Evolutionary conservation across 441 rosid genomes (phyloP).

Genomic region (Pelargonium myrrhifolium): DNA sequence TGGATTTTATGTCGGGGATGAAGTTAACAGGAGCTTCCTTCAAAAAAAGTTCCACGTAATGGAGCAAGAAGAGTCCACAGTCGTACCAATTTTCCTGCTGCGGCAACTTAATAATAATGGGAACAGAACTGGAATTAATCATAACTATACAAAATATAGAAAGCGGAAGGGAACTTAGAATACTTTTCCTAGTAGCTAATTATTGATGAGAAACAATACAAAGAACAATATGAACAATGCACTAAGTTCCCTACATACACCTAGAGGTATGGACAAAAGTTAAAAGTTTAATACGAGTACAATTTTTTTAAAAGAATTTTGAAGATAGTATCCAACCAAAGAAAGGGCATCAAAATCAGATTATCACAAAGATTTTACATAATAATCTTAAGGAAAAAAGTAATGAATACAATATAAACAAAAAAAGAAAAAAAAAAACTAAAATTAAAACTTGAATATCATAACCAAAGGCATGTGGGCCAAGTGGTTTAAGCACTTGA

Average conservation of each 20-base stretch:
- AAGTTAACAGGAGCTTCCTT: slow-evolving; percentile 51
- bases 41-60: slow-evolving; percentile 62
- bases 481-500: too few species aligned
- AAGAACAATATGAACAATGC: background rate
- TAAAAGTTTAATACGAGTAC: background rate
- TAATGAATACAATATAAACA: background rate
- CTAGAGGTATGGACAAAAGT: background rate
- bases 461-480: too few species aligned
- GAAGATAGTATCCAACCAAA: background rate
- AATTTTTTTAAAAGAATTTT: background rate
- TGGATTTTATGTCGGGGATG: slow-evolving; percentile 40
- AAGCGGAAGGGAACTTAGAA: slow-evolving; percentile 1
- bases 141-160: background rate
- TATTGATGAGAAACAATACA: background rate
- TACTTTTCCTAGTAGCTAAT: slow-evolving; percentile 4
- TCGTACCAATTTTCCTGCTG: slow-evolving; percentile 80
- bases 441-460: too few species aligned
- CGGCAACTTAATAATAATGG: slow-evolving; percentile 51
- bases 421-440: too few species aligned
- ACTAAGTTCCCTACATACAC: background rate
- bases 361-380: background rate
- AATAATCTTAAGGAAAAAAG: background rate
- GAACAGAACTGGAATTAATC: background rate
- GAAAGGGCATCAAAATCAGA: background rate
- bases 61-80: slow-evolving; percentile 83